Conservation (phyloP, 805 yeast genomes). For the Kodamaea neixiangensis region DNA sequence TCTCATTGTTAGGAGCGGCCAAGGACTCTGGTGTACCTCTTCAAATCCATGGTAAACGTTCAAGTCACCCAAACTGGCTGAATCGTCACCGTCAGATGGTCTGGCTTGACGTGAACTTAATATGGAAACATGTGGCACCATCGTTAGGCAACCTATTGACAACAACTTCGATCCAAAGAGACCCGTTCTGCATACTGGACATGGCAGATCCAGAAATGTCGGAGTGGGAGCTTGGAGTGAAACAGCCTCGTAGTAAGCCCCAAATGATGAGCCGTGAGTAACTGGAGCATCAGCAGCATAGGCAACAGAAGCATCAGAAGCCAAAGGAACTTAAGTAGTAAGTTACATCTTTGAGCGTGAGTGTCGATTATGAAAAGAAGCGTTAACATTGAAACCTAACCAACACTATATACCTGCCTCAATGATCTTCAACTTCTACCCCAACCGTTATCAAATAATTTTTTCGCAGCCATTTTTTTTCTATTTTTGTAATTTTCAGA, state of each 20-base stretch:
- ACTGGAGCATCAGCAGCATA: constrained; percentile 25
- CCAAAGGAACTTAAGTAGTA: background rate
- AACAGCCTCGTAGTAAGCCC: constrained; percentile 30
- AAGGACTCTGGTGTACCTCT: constrained; percentile 19
- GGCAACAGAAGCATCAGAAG: background rate
- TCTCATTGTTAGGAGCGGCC: constrained; percentile 15
- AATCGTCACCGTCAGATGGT: constrained; percentile 28
- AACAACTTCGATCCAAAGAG: constrained; percentile 32
- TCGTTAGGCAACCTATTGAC: constrained; percentile 31
- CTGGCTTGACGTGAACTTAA: constrained; percentile 39
- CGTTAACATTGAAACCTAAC: too few relatives aligned
- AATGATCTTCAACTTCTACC: too few relatives aligned
- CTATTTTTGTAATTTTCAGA: too few relatives aligned
- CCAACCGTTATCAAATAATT: too few relatives aligned
- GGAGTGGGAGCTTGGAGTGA: constrained; percentile 18
- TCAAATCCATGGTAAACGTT: constrained; percentile 39
- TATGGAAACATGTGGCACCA: constrained; percentile 39
- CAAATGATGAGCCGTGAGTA: constrained; percentile 29
- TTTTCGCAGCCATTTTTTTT: too few relatives aligned
- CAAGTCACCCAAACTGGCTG: constrained; percentile 36
- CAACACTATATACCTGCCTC: too few relatives aligned
- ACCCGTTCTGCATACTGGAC: constrained; percentile 29
- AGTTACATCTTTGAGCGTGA: background rate
- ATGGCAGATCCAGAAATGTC: constrained; percentile 31
- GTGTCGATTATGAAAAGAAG: background rate